A percentile compares a stretch with the other conserved stretches of the same genome.
Conservation (phyloP, 208 protist genomes). For the Crithidia expoeki region DNA sequence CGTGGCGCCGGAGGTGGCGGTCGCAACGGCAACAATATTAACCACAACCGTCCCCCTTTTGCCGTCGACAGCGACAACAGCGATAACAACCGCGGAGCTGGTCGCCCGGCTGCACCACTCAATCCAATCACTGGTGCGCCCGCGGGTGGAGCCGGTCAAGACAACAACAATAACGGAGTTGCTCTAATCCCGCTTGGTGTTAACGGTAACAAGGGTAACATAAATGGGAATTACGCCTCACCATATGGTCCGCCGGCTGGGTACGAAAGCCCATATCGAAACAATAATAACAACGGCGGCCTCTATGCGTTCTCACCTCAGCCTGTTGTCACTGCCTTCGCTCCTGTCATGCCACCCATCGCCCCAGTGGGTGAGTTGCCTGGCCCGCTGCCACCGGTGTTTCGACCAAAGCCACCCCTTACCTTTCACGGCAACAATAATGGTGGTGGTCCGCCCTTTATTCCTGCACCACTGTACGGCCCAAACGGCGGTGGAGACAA, state of each 20-base stretch:
- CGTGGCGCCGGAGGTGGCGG: background rate
- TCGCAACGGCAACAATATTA: slow-evolving; percentile 6
- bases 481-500: background rate
- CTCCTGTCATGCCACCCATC: slow-evolving; percentile 33
- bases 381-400: slow-evolving; percentile 41
- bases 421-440: slow-evolving; percentile 29
- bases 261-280: slow-evolving; percentile 4
- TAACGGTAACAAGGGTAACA: slow-evolving; percentile 4
- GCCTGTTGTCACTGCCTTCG: slow-evolving; percentile 27
- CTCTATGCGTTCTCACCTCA: slow-evolving; percentile 7
- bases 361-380: slow-evolving; percentile 34
- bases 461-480: slow-evolving; percentile 13
- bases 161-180: slow-evolving; percentile 11
- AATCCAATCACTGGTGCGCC: slow-evolving; percentile 18
- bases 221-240: slow-evolving; percentile 11
- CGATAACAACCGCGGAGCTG: slow-evolving; percentile 14
- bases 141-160: background rate
- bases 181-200: slow-evolving; percentile 4
- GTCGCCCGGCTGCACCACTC: slow-evolving; percentile 10
- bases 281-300: slow-evolving; percentile 15
- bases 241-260: slow-evolving; percentile 25
- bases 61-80: slow-evolving; percentile 24
- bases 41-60: slow-evolving; percentile 28
- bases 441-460: background rate
- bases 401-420: slow-evolving; percentile 47